A percentile compares a stretch with the other conserved stretches of the same genome.
Evolutionary conservation across 371 early-diverging fungal genomes (phyloP).

Genomic region (Funneliformis caledonium): DNA sequence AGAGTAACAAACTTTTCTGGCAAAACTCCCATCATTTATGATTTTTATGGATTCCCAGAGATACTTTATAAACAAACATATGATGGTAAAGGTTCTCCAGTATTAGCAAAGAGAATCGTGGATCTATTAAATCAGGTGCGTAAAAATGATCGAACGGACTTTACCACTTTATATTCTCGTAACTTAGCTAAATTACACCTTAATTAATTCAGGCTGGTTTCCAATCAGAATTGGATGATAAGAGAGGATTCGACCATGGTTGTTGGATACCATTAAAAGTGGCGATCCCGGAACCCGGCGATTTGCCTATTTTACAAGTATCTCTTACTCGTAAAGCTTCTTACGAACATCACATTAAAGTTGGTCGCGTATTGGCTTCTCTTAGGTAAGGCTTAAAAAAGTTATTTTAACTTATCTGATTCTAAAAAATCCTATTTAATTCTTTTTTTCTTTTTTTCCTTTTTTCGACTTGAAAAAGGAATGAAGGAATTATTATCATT

Average conservation of each 20-base stretch:
- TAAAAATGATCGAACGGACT: not conserved
- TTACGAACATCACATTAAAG: slow-evolving; percentile 19
- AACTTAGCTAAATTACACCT: not conserved
- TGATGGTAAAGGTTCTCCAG: slow-evolving; percentile 30
- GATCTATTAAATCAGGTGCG: slow-evolving; percentile 12
- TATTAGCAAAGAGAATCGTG: slow-evolving; percentile 8
- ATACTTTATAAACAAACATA: slow-evolving; percentile 3
- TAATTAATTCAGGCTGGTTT: not conserved
- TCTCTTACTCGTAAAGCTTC: slow-evolving; percentile 23
- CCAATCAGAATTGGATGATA: not conserved
- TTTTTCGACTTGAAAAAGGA: not conserved
- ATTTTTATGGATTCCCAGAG: slow-evolving; percentile 17
- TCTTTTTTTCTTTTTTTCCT: not conserved
- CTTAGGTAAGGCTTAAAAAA: slow-evolving; percentile 8
- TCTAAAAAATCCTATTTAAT: not conserved
- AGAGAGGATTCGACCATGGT: slow-evolving; percentile 25
- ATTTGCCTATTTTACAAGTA: slow-evolving; percentile 24
- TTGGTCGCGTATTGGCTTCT: slow-evolving; percentile 20
- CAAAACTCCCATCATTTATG: slow-evolving; percentile 22
- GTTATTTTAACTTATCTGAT: not conserved
- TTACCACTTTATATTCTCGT: not conserved
- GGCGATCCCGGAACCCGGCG: slow-evolving; percentile 6
- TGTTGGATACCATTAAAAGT: slow-evolving; percentile 27
- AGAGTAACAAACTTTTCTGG: not conserved
- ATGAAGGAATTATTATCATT: slow-evolving; percentile 18